Evolutionary conservation across 352 stramenopile genomes (phyloP).

Genomic region (Pythium diclinum): DNA sequence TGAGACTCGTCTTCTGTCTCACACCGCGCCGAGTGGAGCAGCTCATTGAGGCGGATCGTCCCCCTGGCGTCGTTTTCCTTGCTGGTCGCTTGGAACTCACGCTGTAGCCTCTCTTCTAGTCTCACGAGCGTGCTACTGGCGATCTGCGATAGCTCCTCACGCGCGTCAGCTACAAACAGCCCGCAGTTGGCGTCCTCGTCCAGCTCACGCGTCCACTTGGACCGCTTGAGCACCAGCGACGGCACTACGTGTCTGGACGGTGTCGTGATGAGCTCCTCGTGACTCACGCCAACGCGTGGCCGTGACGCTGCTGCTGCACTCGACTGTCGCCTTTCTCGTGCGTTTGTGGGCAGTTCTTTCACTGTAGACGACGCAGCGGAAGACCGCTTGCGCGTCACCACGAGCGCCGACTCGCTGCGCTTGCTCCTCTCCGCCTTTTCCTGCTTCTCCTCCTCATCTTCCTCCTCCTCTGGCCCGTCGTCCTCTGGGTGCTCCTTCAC

Average conservation of each 20-base stretch:
- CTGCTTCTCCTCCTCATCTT: conserved; percentile 7
- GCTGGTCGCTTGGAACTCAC: conserved; percentile 23
- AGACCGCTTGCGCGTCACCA: conserved; percentile 22
- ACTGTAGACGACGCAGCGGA: conserved; percentile 11
- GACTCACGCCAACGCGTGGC: not conserved
- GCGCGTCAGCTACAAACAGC: conserved; percentile 44
- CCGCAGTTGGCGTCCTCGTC: conserved; percentile 43
- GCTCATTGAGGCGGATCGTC: conserved; percentile 17
- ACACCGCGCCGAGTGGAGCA: conserved; percentile 7
- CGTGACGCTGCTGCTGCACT: not conserved
- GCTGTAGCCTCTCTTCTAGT: conserved; percentile 46
- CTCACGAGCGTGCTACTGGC: conserved; percentile 50
- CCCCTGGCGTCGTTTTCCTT: not conserved
- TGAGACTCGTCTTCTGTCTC: not conserved
- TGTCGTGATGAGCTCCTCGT: conserved; percentile 9
- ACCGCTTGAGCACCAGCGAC: conserved; percentile 18
- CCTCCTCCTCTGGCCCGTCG: conserved; percentile 3
- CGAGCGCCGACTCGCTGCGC: conserved; percentile 18
- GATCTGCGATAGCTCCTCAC: conserved; percentile 32
- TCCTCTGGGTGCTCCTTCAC: conserved; percentile 7
- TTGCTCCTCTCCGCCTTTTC: not conserved
- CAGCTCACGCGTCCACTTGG: conserved; percentile 40
- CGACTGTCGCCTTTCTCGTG: not conserved
- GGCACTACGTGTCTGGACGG: conserved; percentile 26
- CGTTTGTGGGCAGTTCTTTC: not conserved